Evolutionary conservation across 2,329 filamentous ascomycete species (phyloP), one percentile per base, ranked within the genome.

Genomic region (Exophiala sp.): DNA sequence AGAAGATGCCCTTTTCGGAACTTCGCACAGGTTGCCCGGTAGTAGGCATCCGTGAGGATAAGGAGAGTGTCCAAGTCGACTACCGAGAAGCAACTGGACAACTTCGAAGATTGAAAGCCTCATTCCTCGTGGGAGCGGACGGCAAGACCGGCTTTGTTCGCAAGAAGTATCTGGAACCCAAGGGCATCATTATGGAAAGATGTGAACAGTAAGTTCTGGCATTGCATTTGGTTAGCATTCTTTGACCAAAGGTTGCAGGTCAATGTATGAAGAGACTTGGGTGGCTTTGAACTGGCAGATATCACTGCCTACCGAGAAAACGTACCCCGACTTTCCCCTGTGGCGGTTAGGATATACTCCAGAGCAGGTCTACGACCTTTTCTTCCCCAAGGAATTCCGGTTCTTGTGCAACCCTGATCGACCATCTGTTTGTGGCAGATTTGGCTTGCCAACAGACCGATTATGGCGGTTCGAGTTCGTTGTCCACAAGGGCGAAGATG

Each of bases 391-490:
- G 9, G 51, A 61, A 7, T 66, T 63, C 39, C 58, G 61, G 7
- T 64, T 66, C 34, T 49, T 62, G 16, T 60, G 59, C 48, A 60
- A 63, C 41, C 59, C 61, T n/a, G 47, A 53, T 5, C 39, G 61
- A 29, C 53, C 62, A 3, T 57, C 62, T 4, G 60, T 63, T 2
- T 62, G 57, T 40, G 63, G 63, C 24, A 48, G 64, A 23, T 66
- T 66, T 53, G 65, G 63, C 3, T 53, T 57, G 2, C 43, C 30
- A 2, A 19, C 49, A 11, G 64, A 66, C 39, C 53, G 57, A n/a
- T 41, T 66, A 8, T 67, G 65, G 65, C 46, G 65, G 23, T 65
- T 64, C 48, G 64, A 66, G 43, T 68, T 67, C 48, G 61, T 70
- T 5, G 66, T 69, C 10, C 61, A 55, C 1, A 58, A 60, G 8